Percentiles rank a stretch among this genome's conserved stretches.
phyloP scores from a whole-genome alignment of 2,329 filamentous ascomycete genomes.

The Sclerotinia sclerotiorum region DNA sequence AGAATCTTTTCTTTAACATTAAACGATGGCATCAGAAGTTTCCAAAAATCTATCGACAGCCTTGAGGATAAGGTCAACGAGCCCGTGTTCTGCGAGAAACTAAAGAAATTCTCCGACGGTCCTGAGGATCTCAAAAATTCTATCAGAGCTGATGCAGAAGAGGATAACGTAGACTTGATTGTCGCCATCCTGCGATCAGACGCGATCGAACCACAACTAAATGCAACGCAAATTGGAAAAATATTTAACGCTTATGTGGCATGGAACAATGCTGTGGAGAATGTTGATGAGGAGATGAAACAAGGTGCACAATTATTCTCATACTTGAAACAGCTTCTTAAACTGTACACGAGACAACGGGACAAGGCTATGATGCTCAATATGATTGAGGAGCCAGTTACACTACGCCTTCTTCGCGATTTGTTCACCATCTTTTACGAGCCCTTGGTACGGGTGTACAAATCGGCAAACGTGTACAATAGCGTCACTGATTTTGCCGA shows the following conservation, averaged over 20 bases:
- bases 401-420: conserved; percentile 91
- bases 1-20: conserved; percentile 91
- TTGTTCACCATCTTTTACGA: conserved; percentile 99
- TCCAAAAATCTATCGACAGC: conserved; percentile 83
- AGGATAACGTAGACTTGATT: conserved; percentile 78
- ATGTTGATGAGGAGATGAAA: conserved; percentile 82
- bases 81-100: conserved; percentile 72
- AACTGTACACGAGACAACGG: conserved; percentile 83
- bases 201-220: conserved; percentile 68
- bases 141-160: conserved; percentile 70
- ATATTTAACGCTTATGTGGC: conserved; percentile 95
- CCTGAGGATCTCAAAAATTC: conserved; percentile 71
- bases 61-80: conserved; percentile 79
- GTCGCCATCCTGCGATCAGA: conserved; percentile 83
- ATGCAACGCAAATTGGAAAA: conserved; percentile 72
- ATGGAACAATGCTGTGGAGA: conserved; percentile 92
- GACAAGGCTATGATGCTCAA: conserved; percentile 98
- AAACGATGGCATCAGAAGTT: conserved; percentile 82
- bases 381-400: conserved; percentile 95
- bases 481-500: conserved; percentile 94
- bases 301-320: conserved; percentile 91
- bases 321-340: conserved; percentile 89
- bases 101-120: conserved; percentile 75
- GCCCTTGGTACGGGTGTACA: conserved; percentile 93
- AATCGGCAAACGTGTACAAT: conserved; percentile 96